Percentiles rank a stretch among this genome's conserved stretches.
These are phyloP conservation scores for Fragilariopsis cylindrus DNA, from an alignment of 108 stramenopile genomes.

Conservation along the genomic window DNA sequence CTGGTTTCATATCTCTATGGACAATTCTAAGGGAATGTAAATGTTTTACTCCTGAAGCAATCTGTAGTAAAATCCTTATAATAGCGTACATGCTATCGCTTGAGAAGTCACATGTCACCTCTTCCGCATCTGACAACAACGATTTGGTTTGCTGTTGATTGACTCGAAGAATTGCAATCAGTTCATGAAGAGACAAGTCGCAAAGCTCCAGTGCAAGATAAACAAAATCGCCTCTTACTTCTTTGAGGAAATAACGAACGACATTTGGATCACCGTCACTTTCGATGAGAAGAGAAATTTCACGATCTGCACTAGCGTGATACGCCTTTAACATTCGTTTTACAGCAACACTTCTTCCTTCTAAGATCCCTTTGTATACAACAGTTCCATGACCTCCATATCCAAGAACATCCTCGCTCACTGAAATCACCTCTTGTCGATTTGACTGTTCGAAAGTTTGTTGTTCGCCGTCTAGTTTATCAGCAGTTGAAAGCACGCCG, in stretches of 20 bases:
- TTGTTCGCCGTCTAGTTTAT: conserved; percentile 3
- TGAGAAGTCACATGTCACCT: background rate
- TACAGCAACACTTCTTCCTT: conserved; percentile 91
- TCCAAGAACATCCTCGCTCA: conserved; percentile 86
- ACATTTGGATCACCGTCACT: conserved; percentile 93
- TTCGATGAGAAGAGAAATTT: conserved; percentile 92
- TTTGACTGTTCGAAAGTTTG: conserved; percentile 9
- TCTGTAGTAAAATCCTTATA: conserved; percentile 67
- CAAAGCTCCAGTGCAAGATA: conserved; percentile 95
- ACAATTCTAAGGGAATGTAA: conserved; percentile 91
- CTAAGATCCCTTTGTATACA: conserved; percentile 89
- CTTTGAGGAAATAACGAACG: conserved; percentile 88
- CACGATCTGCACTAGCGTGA: conserved; percentile 90
- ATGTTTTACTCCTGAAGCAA: conserved; percentile 89
- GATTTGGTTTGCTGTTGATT: conserved; percentile 31
- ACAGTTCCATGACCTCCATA: conserved; percentile 97
- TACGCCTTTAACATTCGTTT: conserved; percentile 94
- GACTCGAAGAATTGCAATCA: conserved; percentile 60
- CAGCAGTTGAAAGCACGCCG: conserved; percentile 10
- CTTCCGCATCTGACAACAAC: background rate
- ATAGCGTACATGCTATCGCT: conserved; percentile 35
- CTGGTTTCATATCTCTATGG: conserved; percentile 89
- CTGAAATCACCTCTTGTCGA: conserved; percentile 69
- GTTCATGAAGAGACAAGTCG: conserved; percentile 85
- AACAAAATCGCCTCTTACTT: conserved; percentile 92